Evolutionary conservation across 768 basidiomycete genomes (phyloP).

Genomic region (Rhodosporidiobolus odoratus): DNA sequence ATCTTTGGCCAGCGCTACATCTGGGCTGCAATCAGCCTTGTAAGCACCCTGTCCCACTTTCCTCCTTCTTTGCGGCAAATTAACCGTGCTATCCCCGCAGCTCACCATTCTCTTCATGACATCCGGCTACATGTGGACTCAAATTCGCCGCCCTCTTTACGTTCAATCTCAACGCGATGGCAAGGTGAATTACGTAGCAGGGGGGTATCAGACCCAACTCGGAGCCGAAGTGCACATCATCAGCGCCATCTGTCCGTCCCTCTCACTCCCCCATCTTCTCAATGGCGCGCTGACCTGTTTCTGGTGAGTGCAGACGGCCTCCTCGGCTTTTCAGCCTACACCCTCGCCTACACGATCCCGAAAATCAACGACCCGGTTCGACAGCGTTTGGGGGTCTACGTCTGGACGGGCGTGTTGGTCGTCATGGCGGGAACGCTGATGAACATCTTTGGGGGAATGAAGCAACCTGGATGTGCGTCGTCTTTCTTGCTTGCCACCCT

Average conservation of each 20-base stretch:
- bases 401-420: slow-evolving; percentile 59
- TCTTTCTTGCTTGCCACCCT: not conserved
- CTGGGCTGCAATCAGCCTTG: slow-evolving; percentile 31
- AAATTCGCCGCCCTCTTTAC: slow-evolving; percentile 75
- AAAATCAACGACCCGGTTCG: slow-evolving; percentile 62
- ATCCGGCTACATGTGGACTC: slow-evolving; percentile 92
- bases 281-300: not conserved
- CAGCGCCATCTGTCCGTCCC: slow-evolving; percentile 69
- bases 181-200: slow-evolving; percentile 65
- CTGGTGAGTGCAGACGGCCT: slow-evolving; percentile 63
- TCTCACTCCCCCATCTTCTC: not conserved
- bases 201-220: slow-evolving; percentile 80
- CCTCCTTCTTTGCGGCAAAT: slow-evolving; percentile 10
- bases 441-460: slow-evolving; percentile 28
- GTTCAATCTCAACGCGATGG: slow-evolving; percentile 52
- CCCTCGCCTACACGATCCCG: slow-evolving; percentile 64
- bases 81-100: slow-evolving; percentile 58
- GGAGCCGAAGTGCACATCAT: slow-evolving; percentile 90
- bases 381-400: slow-evolving; percentile 79
- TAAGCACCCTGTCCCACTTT: slow-evolving; percentile 36
- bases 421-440: slow-evolving; percentile 31
- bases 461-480: slow-evolving; percentile 32
- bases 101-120: slow-evolving; percentile 74
- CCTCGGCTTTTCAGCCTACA: slow-evolving; percentile 71
- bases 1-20: slow-evolving; percentile 52